Conservation (phyloP, 805 yeast genomes). For the Candida sithepensis region DNA sequence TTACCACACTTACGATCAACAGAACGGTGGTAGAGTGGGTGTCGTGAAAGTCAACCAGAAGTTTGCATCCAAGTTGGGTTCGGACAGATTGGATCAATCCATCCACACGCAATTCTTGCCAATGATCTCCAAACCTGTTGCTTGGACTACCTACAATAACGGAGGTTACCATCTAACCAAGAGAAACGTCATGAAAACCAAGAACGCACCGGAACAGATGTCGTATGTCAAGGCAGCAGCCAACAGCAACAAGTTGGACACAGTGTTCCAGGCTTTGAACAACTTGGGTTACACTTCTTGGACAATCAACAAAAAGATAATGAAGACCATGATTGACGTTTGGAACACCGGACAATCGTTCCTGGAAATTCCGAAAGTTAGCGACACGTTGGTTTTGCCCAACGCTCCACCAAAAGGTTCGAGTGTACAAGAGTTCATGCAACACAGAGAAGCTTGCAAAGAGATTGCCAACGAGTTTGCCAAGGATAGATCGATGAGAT, state of each 20-base stretch:
- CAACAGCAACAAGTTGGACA: constrained; percentile 57
- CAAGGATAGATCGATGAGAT: constrained; percentile 77
- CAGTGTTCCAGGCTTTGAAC: constrained; percentile 76
- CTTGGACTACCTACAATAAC: constrained; percentile 76
- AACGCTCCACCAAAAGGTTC: constrained; percentile 56
- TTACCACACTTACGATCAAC: constrained; percentile 80
- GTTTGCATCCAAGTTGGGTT: constrained; percentile 62
- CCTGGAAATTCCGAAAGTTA: constrained; percentile 64
- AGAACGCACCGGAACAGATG: constrained; percentile 81
- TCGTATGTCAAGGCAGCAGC: constrained; percentile 89
- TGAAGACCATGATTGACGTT: constrained; percentile 63
- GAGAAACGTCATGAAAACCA: constrained; percentile 66
- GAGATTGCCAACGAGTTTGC: constrained; percentile 57
- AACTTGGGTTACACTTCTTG: constrained; percentile 86
- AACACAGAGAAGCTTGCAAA: constrained; percentile 63
- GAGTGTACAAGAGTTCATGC: constrained; percentile 68
- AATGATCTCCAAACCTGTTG: constrained; percentile 86
- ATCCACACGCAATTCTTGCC: constrained; percentile 83
- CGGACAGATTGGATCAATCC: constrained; percentile 58
- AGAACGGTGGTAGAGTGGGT: constrained; percentile 76
- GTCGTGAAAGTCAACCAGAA: constrained; percentile 71
- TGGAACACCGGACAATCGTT: constrained; percentile 86
- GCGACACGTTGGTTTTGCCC: constrained; percentile 45
- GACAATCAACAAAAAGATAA: constrained; percentile 78
- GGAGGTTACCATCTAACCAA: constrained; percentile 82